phyloP scores from a whole-genome alignment of 2,329 filamentous ascomycete genomes.

The Arthrinium puccinioides region DNA sequence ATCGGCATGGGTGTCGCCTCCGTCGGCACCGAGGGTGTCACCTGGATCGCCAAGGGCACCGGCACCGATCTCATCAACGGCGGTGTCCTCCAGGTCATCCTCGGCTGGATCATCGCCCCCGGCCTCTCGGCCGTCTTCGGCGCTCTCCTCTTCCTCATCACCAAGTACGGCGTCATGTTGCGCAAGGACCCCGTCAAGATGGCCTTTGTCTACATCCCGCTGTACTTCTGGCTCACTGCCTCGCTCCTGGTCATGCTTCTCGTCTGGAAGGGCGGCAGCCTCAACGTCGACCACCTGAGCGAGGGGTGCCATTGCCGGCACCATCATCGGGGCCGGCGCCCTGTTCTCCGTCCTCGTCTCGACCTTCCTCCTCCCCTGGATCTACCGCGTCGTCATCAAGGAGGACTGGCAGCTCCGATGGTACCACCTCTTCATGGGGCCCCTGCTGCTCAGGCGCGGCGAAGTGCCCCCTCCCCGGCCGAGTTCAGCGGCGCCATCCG shows the following conservation, averaged over 20 bases:
- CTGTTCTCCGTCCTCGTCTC: slow-evolving; percentile 40
- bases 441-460: slow-evolving; percentile 39
- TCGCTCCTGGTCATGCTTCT: slow-evolving; percentile 54
- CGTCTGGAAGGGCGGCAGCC: slow-evolving; percentile 44
- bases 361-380: slow-evolving; percentile 51
- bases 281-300: slow-evolving; percentile 35
- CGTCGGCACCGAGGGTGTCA: slow-evolving; percentile 42
- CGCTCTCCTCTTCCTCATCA: slow-evolving; percentile 46
- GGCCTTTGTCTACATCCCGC: slow-evolving; percentile 44
- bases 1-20: slow-evolving; percentile 52
- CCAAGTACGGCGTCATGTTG: slow-evolving; percentile 49
- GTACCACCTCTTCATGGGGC: slow-evolving; percentile 47
- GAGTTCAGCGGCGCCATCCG: slow-evolving; percentile 34
- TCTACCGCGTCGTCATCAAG: slow-evolving; percentile 50
- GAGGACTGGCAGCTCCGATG: slow-evolving; percentile 53
- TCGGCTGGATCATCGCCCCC: slow-evolving; percentile 55
- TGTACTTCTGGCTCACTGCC: slow-evolving; percentile 51
- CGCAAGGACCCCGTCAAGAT: slow-evolving; percentile 44
- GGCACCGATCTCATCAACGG: slow-evolving; percentile 29
- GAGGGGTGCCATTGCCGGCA: slow-evolving; percentile 40
- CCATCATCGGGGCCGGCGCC: slow-evolving; percentile 45
- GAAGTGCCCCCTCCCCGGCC: slow-evolving; percentile 32
- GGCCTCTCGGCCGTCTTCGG: slow-evolving; percentile 45
- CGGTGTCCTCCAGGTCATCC: slow-evolving; percentile 52
- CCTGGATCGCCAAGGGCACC: slow-evolving; percentile 40